Percentiles rank a stretch among this genome's conserved stretches.
Conservation (phyloP, 768 basidiomycete genomes). For the Podaxis sp. region DNA sequence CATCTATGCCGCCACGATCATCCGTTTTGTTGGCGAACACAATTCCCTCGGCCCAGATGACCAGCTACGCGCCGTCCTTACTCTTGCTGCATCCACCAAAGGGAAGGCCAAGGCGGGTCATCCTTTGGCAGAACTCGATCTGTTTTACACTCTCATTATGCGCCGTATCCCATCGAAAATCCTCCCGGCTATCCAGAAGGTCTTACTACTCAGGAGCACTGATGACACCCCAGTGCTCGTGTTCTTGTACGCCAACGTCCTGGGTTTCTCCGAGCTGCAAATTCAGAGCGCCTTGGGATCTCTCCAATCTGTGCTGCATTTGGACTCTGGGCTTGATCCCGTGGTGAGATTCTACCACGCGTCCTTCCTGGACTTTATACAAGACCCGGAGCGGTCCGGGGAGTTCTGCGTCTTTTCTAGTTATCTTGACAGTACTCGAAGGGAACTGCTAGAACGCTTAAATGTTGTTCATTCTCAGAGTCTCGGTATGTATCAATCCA, state of each 20-base stretch:
- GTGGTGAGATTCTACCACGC: background rate
- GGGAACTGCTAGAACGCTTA: background rate
- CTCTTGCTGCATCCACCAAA: background rate
- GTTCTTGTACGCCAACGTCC: background rate
- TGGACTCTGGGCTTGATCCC: background rate
- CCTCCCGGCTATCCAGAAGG: background rate
- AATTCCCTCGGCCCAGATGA: background rate
- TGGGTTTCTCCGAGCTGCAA: background rate
- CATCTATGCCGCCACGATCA: slow-evolving; percentile 8
- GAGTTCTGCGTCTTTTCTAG: background rate
- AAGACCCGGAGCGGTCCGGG: background rate
- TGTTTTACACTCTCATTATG: background rate
- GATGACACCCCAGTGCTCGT: background rate
- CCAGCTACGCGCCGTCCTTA: background rate
- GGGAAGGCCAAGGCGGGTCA: background rate
- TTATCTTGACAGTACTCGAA: background rate
- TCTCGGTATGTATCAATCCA: too few relatives aligned
- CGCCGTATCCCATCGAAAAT: background rate
- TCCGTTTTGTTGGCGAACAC: slow-evolving; percentile 13
- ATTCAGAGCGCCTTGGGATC: background rate
- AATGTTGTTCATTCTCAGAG: too few relatives aligned
- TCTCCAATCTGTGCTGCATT: background rate
- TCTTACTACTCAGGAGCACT: background rate
- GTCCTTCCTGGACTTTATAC: background rate
- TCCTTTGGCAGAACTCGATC: background rate